These are phyloP conservation scores for Phalaenopsis hybrid DNA, from an alignment of 116 monocot genomes.

Conservation along the genomic window DNA sequence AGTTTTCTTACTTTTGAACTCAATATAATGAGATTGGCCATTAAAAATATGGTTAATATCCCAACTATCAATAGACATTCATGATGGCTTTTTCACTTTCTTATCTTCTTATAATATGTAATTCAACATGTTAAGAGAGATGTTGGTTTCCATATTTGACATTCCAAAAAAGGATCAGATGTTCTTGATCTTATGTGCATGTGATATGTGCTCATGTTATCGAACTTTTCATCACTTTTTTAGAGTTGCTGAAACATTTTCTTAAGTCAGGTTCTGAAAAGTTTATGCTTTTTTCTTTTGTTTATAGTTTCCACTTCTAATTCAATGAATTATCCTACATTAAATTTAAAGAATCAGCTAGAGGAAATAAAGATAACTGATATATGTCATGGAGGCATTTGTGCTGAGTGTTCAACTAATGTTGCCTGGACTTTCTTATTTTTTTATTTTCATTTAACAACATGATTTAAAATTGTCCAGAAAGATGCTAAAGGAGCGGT, in stretches of 20 bases:
- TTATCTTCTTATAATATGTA: background rate
- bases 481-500: slow-evolving; percentile 41
- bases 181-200: background rate
- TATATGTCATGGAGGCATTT: background rate
- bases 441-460: background rate
- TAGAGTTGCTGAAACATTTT: background rate
- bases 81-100: no score
- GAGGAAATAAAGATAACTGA: background rate
- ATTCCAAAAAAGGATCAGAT: background rate
- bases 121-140: background rate
- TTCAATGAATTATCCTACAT: background rate
- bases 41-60: background rate
- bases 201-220: background rate
- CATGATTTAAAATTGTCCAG: slow-evolving; percentile 14
- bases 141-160: background rate
- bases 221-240: background rate
- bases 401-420: slow-evolving; percentile 1
- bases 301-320: background rate
- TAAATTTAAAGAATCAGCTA: background rate
- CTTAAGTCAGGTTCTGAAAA: background rate
- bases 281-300: background rate
- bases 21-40: background rate
- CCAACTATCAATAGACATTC: background rate
- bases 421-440: background rate
- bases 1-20: background rate